These are phyloP conservation scores for Durotheca rogersii DNA, from an alignment of 495 filamentous ascomycete species.

Conservation along the genomic window DNA sequence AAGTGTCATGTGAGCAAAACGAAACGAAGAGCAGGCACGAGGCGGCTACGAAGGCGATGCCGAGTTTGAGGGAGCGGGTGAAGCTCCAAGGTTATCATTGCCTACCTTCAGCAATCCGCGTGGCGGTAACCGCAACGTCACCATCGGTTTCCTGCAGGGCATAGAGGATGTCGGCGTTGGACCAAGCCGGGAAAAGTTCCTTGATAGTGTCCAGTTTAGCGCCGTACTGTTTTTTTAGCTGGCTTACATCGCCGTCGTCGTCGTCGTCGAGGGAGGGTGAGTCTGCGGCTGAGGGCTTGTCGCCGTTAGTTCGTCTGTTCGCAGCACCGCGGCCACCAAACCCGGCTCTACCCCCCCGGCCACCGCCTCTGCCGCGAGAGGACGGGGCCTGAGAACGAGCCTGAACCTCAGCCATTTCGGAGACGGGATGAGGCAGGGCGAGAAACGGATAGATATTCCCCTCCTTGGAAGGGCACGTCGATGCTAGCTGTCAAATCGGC, in stretches of 20 bases:
- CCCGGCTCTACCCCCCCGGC: conserved; percentile 80
- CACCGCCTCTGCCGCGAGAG: conserved; percentile 75
- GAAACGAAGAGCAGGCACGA: conserved; percentile 20
- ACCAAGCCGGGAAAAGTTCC: conserved; percentile 91
- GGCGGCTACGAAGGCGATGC: conserved; percentile 7
- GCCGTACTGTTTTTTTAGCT: conserved; percentile 87
- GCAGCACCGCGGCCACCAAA: conserved; percentile 66
- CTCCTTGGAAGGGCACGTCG: conserved; percentile 47
- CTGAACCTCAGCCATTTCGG: conserved; percentile 89
- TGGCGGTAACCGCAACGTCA: conserved; percentile 78
- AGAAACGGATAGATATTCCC: conserved; percentile 43
- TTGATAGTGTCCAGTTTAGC: conserved; percentile 71
- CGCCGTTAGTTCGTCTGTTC: conserved; percentile 67
- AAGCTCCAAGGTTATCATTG: conserved; percentile 7
- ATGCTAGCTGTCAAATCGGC: conserved; percentile 38
- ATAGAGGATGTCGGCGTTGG: conserved; percentile 86
- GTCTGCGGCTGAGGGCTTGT: conserved; percentile 55
- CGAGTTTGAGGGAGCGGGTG: neutral
- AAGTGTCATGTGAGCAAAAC: conserved; percentile 30
- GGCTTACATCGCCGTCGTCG: conserved; percentile 86
- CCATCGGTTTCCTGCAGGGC: conserved; percentile 90
- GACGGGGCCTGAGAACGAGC: conserved; percentile 60
- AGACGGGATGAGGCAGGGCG: conserved; percentile 38
- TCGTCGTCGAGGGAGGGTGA: conserved; percentile 70
- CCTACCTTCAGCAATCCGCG: conserved; percentile 88